Evolutionary conservation across 2,329 filamentous ascomycete species (phyloP), one percentile per base, ranked within the genome.

Genomic region (Talaromyces islandicus): DNA sequence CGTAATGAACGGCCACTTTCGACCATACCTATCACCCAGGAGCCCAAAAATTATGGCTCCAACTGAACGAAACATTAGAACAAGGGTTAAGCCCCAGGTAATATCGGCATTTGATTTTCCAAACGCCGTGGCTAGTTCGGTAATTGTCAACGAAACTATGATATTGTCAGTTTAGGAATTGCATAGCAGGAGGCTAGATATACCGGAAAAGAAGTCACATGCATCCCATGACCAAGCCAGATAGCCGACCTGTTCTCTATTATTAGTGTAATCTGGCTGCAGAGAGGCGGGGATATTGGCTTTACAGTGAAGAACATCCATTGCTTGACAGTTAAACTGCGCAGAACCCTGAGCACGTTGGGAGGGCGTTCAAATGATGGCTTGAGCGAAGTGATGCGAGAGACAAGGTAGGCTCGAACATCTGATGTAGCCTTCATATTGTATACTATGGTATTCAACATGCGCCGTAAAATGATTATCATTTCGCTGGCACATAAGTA

Each of bases 1-100:
- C 67, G 85, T 67, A 7, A 92, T 87, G 87, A 92, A 90, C 50
- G 90, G 89, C 87, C 88, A 55, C 24, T 55, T 55, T 17, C 53
- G 53, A 54, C 58, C 58, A 38, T 56, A 62, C 14, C 48, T 27
- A 54, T 62, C 60, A 7, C 78, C 74, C 12, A 77, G 74, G 41
- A 81, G 68, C 56, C 84, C 84, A 62, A 86, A 87, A 19, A 79
- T 80, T 62, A 84, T 80, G 14, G 82, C 78, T 6, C 85, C 84
- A 7, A 87, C 80, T 2, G 81, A 83, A 55, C 84, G 78, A 62
- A 86, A 78, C 85, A 87, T 87, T 14, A 87, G 74, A 29, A 83
- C 80, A 14, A 84, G 69, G 1, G 82, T 81, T 27, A 81, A 81
- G 35, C 78, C 82, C 83, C 84, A 86, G 1, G 84, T 85, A 60